Evolutionary conservation across 2,329 filamentous ascomycete species (phyloP), one percentile per base, ranked within the genome.

Genomic region (Graphilbum sp.): DNA sequence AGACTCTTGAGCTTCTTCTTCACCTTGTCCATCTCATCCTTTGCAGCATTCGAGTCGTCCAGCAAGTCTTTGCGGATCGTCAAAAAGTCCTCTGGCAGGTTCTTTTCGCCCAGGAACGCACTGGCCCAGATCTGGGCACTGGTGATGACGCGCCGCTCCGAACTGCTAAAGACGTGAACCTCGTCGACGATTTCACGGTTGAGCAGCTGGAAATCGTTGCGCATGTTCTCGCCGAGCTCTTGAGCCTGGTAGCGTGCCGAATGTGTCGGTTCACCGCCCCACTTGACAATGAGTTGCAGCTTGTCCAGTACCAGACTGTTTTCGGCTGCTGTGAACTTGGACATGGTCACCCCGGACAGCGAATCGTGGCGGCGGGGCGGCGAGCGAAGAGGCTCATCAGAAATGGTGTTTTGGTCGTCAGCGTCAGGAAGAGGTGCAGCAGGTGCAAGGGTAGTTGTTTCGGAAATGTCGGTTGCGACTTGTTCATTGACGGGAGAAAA

Each of bases 1-100:
- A 98, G 67, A 1, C 84, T 79, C 62, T 98, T 98, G 21, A 98
- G 70, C 73, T 93, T 95, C 72, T 98, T 98, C 69, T 98, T 98
- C 40, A 98, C 90, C 59, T 94, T 95, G 60, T 98, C 92, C 82
- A 95, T 98, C 52, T 94, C 86, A 54, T 98, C 90, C 56, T 98
- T 98, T 41, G 90, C 90, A 4, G 90, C 90, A 56, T 98, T 98
- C 0, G 87, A 96, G 54, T 98, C 90, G 54, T 98, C 90, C 3
- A 98, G 64, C 7, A 98, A 69, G 57, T 96, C 87, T 54, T 98
- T 98, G 38, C 90, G 78, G 40, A 96, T 79, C 25, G 76, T 80
- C 45, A 98, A 93, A 46, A 84, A 85, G 49, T 93, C 83, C 19
- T 84, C 74, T 0, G 81, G 74, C 15, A 95, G 66, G 39, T 95